Percentiles rank a stretch among this genome's conserved stretches.
These are phyloP conservation scores for Fistulina hepatica DNA, from an alignment of 1,284 basidiomycete species.

Conservation along the genomic window DNA sequence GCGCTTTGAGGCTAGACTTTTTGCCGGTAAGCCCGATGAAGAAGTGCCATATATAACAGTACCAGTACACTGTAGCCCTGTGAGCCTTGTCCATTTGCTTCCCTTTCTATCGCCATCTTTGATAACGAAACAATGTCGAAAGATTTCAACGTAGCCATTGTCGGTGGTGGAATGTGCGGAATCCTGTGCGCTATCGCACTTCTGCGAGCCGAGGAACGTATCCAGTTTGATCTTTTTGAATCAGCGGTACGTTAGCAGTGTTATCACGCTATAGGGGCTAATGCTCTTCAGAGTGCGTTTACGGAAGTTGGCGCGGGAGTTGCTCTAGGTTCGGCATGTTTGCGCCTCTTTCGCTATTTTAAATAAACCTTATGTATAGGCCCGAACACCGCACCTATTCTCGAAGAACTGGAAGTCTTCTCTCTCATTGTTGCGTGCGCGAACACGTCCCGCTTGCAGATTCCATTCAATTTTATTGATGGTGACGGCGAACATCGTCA, in stretches of 20 bases:
- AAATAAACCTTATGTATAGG: constrained; percentile 22
- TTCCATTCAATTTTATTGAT: too few relatives aligned
- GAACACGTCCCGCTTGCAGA: too few relatives aligned
- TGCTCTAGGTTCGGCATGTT: constrained; percentile 30
- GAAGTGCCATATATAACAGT: too few relatives aligned
- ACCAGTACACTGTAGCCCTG: too few relatives aligned
- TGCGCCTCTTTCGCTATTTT: constrained; percentile 1
- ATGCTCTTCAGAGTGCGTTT: constrained; percentile 27
- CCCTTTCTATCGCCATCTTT: too few relatives aligned
- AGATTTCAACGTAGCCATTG: constrained; percentile 37
- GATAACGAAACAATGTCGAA: too few relatives aligned
- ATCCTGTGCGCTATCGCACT: constrained; percentile 36
- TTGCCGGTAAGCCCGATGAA: too few relatives aligned
- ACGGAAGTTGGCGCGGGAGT: constrained; percentile 45
- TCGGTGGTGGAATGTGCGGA: constrained; percentile 45
- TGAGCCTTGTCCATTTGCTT: too few relatives aligned
- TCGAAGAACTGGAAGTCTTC: constrained; percentile 34
- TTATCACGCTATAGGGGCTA: not conserved
- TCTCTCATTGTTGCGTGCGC: too few relatives aligned
- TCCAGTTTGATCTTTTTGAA: constrained; percentile 40
- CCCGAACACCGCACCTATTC: constrained; percentile 37
- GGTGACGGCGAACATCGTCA: too few relatives aligned
- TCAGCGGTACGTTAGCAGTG: constrained; percentile 27
- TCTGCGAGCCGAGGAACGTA: constrained; percentile 29
- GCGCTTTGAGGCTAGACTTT: too few relatives aligned